A percentile compares a stretch with the other conserved stretches of the same genome.
phyloP scores from a whole-genome alignment of 148 eudicot genomes.

The Simmondsia chinensis region DNA sequence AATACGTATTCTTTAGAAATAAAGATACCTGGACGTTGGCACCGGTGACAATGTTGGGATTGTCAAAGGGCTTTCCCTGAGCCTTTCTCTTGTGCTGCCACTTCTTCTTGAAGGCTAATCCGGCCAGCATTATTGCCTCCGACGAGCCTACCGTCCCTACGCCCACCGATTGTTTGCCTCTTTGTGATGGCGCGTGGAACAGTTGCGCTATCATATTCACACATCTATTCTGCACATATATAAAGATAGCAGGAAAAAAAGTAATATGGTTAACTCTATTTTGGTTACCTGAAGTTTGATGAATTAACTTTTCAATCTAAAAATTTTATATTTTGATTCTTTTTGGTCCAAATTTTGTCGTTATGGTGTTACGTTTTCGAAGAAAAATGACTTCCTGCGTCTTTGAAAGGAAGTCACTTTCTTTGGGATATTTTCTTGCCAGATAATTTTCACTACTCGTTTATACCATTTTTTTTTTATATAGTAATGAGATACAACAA shows the following conservation, averaged over 20 bases:
- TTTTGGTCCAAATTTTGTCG: too few species aligned
- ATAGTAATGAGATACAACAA: too few species aligned
- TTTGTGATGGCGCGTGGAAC: slow-evolving; percentile 18
- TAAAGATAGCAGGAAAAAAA: not conserved
- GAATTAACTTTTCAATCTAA: too few species aligned
- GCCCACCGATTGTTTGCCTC: slow-evolving; percentile 12
- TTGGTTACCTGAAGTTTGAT: too few species aligned
- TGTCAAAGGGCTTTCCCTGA: slow-evolving; percentile 35
- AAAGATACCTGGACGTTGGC: slow-evolving; percentile 14
- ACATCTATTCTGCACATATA: slow-evolving; percentile 16
- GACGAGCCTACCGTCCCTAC: slow-evolving; percentile 32
- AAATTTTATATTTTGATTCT: too few species aligned
- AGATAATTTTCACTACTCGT: too few species aligned
- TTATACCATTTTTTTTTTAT: too few species aligned
- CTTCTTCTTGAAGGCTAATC: slow-evolving; percentile 40
- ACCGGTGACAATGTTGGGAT: slow-evolving; percentile 18
- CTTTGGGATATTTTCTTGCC: too few species aligned
- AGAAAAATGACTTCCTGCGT: too few species aligned
- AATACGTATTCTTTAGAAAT: too few species aligned
- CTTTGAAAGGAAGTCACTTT: too few species aligned
- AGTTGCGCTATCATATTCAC: slow-evolving; percentile 27
- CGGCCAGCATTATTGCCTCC: slow-evolving; percentile 36
- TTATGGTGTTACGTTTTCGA: too few species aligned
- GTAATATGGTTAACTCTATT: not conserved
- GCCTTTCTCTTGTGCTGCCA: slow-evolving; percentile 37